phyloP scores from a whole-genome alignment of 2,329 filamentous ascomycete genomes.

The Spiromastix sp. region DNA sequence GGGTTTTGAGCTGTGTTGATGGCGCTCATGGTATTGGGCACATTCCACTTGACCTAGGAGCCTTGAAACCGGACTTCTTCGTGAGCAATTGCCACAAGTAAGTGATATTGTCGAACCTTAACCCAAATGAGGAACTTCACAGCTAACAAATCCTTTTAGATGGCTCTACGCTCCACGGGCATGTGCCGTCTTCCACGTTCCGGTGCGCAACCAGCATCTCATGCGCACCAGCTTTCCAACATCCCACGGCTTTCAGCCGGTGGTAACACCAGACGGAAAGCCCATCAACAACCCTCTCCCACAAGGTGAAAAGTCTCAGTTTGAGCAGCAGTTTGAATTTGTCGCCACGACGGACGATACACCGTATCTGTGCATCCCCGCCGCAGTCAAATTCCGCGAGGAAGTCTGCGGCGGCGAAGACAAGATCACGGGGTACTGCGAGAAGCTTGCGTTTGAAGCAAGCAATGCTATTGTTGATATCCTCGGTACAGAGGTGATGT shows the following conservation, averaged over 20 bases:
- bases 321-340: slow-evolving; percentile 63
- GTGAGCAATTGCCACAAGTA: slow-evolving; percentile 75
- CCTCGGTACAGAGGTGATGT: slow-evolving; percentile 61
- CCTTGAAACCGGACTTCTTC: slow-evolving; percentile 73
- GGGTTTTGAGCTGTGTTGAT: slow-evolving; percentile 66
- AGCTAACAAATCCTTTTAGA: slow-evolving; percentile 22
- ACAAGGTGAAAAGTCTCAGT: slow-evolving; percentile 41
- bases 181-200: slow-evolving; percentile 73
- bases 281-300: slow-evolving; percentile 7
- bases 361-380: slow-evolving; percentile 61
- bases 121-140: background rate
- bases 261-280: slow-evolving; percentile 10
- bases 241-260: slow-evolving; percentile 62
- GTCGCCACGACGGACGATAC: slow-evolving; percentile 64
- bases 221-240: slow-evolving; percentile 69
- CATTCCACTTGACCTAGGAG: slow-evolving; percentile 56
- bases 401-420: slow-evolving; percentile 64
- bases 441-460: slow-evolving; percentile 52
- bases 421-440: slow-evolving; percentile 54
- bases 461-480: slow-evolving; percentile 49
- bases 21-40: slow-evolving; percentile 79
- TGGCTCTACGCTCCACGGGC: slow-evolving; percentile 77
- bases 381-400: slow-evolving; percentile 60
- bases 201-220: slow-evolving; percentile 61
- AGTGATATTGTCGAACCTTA: slow-evolving; percentile 1